Base-by-base conservation (phyloP, 2,329 filamentous ascomycete species). In the Ophiostoma perfectum region DNA sequence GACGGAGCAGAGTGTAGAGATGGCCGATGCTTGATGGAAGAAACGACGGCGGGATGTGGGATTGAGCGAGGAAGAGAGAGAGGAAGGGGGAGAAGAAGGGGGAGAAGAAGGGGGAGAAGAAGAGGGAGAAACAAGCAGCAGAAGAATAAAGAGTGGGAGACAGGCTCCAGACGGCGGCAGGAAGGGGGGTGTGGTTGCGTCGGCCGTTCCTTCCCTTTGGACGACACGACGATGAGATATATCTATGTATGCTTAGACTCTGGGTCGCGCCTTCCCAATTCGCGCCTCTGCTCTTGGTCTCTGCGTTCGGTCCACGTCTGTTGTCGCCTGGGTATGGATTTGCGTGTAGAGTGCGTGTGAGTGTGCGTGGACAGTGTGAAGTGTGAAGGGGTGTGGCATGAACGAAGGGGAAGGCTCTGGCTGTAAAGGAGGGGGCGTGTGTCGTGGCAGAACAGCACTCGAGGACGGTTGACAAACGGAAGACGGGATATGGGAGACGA, bases 401-500 rank as follows among this genome's bases (percentile, higher is more conserved):
- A 41, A 42, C 39, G 52, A 58, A 60, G 12, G 18, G 47, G 47
- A 60, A 60, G 2, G 52, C 5, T 58, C 7, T 58, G 18, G 27
- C 38, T 38, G 60, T 63, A 18, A n/a, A 18, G 60, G 60, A 63
- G 60, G 60, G 60, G 58, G 58, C 16, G 60, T 63, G 52, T 58
- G 60, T 63, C 38, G 38, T 63, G 60, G 60, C 55, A 60, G 49
- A 55, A 36, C 8, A 36, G 11, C 16, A 60, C 55, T 62, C 36
- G 55, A 27, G 27, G 27, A 62, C 38, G n/a, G 60, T 63, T 63
- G 39, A 11, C 5, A 41, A 39, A 63, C 60, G 60, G 60, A 27
- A 16, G 55, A 62, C 12, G 39, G 27, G 38, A 9, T n/a, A 12
- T n/a, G 45, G 12, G 45, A 47, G 45, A 16, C 49, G n/a, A 52